A percentile compares a stretch with the other conserved stretches of the same genome.
These are phyloP conservation scores for Aureobasidium namibiae DNA, from an alignment of 2,329 filamentous ascomycete genomes.

Conservation along the genomic window DNA sequence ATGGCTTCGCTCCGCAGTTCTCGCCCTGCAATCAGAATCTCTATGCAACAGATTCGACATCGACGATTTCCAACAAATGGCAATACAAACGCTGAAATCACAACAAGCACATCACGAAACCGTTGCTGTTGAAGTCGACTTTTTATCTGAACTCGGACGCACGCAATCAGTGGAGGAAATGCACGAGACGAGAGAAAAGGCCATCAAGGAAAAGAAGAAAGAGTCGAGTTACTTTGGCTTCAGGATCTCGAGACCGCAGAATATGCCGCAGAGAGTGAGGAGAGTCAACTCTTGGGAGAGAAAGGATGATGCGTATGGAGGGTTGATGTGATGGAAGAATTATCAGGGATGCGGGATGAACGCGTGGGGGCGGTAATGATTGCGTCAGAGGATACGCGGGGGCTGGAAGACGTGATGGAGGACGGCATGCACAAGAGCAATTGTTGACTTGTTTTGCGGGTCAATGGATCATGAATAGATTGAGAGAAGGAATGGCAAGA, in stretches of 20 bases:
- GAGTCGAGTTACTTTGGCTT: neutral
- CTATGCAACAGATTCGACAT: neutral
- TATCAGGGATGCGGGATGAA: neutral
- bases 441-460: neutral
- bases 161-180: neutral
- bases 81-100: neutral
- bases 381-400: neutral
- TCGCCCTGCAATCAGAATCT: neutral
- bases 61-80: neutral
- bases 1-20: neutral
- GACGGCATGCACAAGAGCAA: neutral
- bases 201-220: constrained; percentile 10
- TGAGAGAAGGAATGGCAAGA: neutral
- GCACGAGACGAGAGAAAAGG: constrained; percentile 13
- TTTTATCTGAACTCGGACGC: neutral
- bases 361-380: neutral
- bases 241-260: neutral
- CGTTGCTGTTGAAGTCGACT: constrained; percentile 1
- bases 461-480: neutral
- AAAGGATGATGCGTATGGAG: constrained; percentile 4
- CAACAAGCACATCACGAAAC: constrained; percentile 3
- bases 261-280: neutral
- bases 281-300: constrained; percentile 5
- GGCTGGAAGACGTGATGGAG: neutral
- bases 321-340: constrained; percentile 3